These are phyloP conservation scores for Penicillium sp. DNA, from an alignment of 2,329 filamentous ascomycete genomes.

Conservation along the genomic window DNA sequence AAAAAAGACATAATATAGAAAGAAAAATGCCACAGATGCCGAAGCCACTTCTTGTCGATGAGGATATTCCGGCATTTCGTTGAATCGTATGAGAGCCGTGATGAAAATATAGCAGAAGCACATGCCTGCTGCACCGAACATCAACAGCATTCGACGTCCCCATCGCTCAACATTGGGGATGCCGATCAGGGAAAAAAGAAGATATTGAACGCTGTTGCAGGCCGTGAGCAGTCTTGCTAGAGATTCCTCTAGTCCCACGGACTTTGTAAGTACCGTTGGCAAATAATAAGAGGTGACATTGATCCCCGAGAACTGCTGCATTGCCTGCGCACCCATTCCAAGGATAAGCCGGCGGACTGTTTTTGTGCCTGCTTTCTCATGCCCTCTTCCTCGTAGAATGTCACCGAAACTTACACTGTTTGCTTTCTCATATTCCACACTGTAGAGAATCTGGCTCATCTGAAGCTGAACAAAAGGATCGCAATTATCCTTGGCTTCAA, in stretches of 20 bases:
- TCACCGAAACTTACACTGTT: conserved; percentile 54
- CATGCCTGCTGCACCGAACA: conserved; percentile 49
- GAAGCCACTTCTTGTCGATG: conserved; percentile 49
- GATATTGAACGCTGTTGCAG: conserved; percentile 49
- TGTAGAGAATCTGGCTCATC: conserved; percentile 49
- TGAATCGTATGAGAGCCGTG: conserved; percentile 41
- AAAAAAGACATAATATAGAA: conserved; percentile 43
- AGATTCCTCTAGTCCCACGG: conserved; percentile 36
- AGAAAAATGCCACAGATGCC: conserved; percentile 52
- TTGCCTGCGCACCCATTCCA: conserved; percentile 46
- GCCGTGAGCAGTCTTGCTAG: conserved; percentile 48
- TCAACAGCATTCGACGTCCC: conserved; percentile 53
- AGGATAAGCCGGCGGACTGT: conserved; percentile 48
- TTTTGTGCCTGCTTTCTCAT: conserved; percentile 29
- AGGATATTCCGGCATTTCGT: conserved; percentile 17
- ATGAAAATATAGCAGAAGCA: conserved; percentile 54
- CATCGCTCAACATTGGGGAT: conserved; percentile 52
- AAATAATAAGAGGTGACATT: conserved; percentile 42
- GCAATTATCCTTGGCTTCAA: conserved; percentile 25
- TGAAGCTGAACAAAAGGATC: conserved; percentile 49
- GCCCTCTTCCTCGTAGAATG: conserved; percentile 48
- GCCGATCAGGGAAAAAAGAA: conserved; percentile 46
- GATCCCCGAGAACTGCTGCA: conserved; percentile 41
- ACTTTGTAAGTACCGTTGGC: conserved; percentile 47
- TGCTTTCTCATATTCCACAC: conserved; percentile 52